These are phyloP conservation scores for Akanthomyces dipterigenus DNA, from an alignment of 2,329 filamentous ascomycete species.

Conservation along the genomic window DNA sequence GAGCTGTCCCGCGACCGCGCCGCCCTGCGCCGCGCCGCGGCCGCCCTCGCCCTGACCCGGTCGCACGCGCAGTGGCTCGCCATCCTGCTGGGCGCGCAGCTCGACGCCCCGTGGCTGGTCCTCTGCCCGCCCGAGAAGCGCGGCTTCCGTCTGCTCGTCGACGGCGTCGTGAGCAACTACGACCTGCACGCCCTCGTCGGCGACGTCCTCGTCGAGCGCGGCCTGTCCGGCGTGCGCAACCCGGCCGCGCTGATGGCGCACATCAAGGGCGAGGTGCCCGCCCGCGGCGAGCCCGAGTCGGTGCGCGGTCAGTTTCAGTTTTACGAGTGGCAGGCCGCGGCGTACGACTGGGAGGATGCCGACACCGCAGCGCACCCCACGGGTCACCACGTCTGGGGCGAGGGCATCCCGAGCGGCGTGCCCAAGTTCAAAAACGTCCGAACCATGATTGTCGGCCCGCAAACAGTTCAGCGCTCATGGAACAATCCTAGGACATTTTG, in stretches of 20 bases:
- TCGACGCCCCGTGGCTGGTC: neutral
- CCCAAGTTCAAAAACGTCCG: neutral
- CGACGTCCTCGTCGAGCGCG: neutral
- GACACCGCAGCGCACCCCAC: neutral
- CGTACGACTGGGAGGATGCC: neutral
- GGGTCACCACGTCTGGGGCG: neutral
- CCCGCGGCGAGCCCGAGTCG: neutral
- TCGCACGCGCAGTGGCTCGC: conserved; percentile 9
- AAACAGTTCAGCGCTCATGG: conserved; percentile 1
- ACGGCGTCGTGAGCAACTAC: conserved; percentile 9
- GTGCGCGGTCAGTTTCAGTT: conserved; percentile 4
- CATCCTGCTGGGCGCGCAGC: neutral
- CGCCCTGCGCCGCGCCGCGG: too few relatives aligned
- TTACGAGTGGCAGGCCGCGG: conserved; percentile 8
- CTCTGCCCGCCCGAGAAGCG: neutral
- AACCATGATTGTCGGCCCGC: conserved; percentile 8
- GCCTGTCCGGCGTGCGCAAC: neutral
- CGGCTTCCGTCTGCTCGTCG: conserved; percentile 3
- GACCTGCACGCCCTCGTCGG: conserved; percentile 8
- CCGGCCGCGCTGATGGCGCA: neutral
- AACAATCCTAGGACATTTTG: conserved; percentile 5
- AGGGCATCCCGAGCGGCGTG: neutral
- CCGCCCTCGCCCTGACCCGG: neutral
- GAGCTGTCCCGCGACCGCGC: too few relatives aligned
- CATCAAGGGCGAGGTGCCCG: neutral